Percentiles rank a stretch among this genome's conserved stretches.
Evolutionary conservation across 2,329 filamentous ascomycete species (phyloP).

Genomic region (Cercospora sojina): DNA sequence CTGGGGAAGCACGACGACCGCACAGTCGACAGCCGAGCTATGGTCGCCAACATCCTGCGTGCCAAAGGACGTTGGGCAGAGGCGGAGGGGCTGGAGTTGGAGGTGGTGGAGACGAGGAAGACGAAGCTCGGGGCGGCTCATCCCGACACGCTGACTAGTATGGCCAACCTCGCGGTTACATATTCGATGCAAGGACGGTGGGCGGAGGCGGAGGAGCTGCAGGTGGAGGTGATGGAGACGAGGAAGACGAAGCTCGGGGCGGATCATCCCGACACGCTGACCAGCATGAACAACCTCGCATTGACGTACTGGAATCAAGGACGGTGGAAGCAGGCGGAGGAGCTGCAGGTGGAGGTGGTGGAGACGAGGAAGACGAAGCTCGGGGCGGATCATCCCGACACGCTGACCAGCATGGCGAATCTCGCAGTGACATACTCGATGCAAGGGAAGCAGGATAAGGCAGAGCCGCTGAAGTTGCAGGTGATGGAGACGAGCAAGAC

Average conservation of each 20-base stretch:
- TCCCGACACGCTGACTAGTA: not conserved
- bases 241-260: not conserved
- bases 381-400: not conserved
- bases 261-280: not conserved
- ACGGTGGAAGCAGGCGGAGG: too few relatives aligned
- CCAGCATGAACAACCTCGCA: not conserved
- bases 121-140: not conserved
- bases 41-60: not conserved
- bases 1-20: not conserved
- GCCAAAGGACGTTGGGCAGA: not conserved
- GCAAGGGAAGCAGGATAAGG: not conserved
- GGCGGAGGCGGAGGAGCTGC: not conserved
- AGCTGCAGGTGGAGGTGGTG: not conserved
- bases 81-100: not conserved
- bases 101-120: not conserved
- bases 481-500: not conserved
- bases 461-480: not conserved
- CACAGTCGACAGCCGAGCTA: not conserved
- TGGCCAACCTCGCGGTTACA: not conserved
- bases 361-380: not conserved
- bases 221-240: not conserved
- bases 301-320: not conserved
- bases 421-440: not conserved
- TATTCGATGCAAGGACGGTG: not conserved
- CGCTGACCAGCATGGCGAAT: not conserved